Evolutionary conservation across 169 alveolate genomes (phyloP).

Genomic region (Plasmodium reichenowi): DNA sequence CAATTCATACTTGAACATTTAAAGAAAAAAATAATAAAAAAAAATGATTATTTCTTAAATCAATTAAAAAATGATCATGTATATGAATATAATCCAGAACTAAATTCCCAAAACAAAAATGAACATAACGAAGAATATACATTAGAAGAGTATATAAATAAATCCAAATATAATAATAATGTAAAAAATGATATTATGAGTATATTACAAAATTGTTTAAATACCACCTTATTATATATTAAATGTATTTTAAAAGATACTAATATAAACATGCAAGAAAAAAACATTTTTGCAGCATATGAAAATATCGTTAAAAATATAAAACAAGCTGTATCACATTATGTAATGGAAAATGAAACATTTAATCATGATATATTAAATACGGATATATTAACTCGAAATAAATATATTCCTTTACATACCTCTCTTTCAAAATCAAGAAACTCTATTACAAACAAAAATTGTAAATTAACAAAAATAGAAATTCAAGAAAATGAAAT

Average conservation of each 20-base stretch:
- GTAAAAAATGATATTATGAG: constrained; percentile 30
- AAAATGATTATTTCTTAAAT: constrained; percentile 34
- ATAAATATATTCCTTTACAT: not conserved
- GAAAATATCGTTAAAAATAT: constrained; percentile 51
- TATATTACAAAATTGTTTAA: constrained; percentile 64
- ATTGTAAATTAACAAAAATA: constrained; percentile 7
- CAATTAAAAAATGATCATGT: constrained; percentile 25
- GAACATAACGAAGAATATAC: constrained; percentile 10
- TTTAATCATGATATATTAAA: not conserved
- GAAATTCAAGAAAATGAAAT: not conserved
- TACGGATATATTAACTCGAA: not conserved
- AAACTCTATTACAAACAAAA: constrained; percentile 18
- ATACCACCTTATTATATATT: constrained; percentile 61
- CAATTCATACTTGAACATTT: constrained; percentile 57
- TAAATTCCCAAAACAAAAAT: not conserved
- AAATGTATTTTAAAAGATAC: constrained; percentile 41
- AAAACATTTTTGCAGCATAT: constrained; percentile 36
- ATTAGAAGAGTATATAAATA: not conserved
- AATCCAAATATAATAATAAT: constrained; percentile 2
- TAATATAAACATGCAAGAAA: constrained; percentile 26
- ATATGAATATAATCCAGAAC: constrained; percentile 1
- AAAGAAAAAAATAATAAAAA: constrained; percentile 56
- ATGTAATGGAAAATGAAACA: constrained; percentile 4
- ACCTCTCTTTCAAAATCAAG: not conserved
- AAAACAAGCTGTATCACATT: constrained; percentile 46